phyloP scores from a whole-genome alignment of 2,329 filamentous ascomycete genomes.

The Aspergillus pseudoterreus region DNA sequence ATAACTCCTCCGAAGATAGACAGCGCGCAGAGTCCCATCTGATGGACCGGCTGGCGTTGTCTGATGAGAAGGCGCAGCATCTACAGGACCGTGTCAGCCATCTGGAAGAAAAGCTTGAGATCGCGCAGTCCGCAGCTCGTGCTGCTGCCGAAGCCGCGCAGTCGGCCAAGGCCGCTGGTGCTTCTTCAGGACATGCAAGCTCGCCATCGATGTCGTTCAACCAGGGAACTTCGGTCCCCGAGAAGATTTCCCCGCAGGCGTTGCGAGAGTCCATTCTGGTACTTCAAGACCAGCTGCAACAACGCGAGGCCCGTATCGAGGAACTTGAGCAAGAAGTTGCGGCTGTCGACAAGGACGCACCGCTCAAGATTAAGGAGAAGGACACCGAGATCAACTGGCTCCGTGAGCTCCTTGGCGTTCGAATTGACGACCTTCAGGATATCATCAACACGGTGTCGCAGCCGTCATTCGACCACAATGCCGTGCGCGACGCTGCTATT shows the following conservation, averaged over 20 bases:
- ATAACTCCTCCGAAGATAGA: conserved; percentile 74
- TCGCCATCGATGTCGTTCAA: conserved; percentile 47
- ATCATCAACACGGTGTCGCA: conserved; percentile 76
- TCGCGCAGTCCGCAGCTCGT: conserved; percentile 80
- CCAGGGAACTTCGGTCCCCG: conserved; percentile 55
- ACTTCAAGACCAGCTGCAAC: conserved; percentile 92
- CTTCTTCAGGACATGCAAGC: conserved; percentile 40
- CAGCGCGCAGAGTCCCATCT: conserved; percentile 76
- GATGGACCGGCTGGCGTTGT: conserved; percentile 74
- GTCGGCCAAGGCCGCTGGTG: conserved; percentile 45
- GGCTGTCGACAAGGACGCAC: conserved; percentile 70
- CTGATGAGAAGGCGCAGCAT: conserved; percentile 78
- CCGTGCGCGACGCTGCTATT: conserved; percentile 85
- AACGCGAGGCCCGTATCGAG: conserved; percentile 86
- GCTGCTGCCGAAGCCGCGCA: conserved; percentile 76
- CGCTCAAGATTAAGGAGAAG: conserved; percentile 79
- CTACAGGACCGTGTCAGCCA: conserved; percentile 80
- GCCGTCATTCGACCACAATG: conserved; percentile 71
- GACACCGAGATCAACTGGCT: conserved; percentile 95
- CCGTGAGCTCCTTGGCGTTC: conserved; percentile 84
- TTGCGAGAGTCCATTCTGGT: conserved; percentile 95
- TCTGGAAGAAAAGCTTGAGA: conserved; percentile 85
- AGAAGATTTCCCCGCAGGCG: conserved; percentile 91
- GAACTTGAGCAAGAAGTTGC: conserved; percentile 70
- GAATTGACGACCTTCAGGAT: conserved; percentile 87